Evolutionary conservation across 805 yeast species (phyloP).

Genomic region (Ogataea haglerorum): DNA sequence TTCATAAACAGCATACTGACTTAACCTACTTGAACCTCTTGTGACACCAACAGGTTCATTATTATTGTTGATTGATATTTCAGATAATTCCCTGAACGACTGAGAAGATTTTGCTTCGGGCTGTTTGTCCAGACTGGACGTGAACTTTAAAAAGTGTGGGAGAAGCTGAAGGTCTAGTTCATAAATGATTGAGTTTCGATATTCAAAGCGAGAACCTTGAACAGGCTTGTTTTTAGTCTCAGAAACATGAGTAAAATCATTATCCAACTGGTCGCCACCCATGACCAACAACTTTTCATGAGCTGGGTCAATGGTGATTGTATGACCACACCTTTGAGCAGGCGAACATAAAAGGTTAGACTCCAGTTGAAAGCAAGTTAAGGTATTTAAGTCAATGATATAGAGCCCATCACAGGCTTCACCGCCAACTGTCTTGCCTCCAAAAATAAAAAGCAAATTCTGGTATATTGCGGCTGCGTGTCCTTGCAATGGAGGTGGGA

Average conservation of each 20-base stretch:
- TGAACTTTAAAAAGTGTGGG: constrained; percentile 22
- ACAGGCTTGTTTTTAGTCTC: constrained; percentile 21
- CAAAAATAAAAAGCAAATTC: constrained; percentile 78
- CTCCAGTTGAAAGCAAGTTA: constrained; percentile 60
- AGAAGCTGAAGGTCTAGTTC: constrained; percentile 32
- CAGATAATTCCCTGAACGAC: background rate
- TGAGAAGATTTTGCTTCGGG: background rate
- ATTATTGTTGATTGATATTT: background rate
- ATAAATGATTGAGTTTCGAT: constrained; percentile 34
- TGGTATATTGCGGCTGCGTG: constrained; percentile 81
- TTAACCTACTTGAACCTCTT: constrained; percentile 11
- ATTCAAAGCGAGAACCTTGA: constrained; percentile 31
- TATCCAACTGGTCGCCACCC: constrained; percentile 88
- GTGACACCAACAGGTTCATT: background rate
- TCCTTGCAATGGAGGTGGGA: constrained; percentile 85
- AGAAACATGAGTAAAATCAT: constrained; percentile 34
- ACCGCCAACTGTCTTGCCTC: constrained; percentile 82
- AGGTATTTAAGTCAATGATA: constrained; percentile 71
- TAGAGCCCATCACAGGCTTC: constrained; percentile 60
- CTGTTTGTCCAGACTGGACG: constrained; percentile 3
- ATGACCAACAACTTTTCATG: constrained; percentile 71
- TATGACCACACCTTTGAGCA: constrained; percentile 88
- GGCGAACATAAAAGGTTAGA: constrained; percentile 52
- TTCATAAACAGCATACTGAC: constrained; percentile 23
- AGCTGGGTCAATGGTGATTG: constrained; percentile 66